These are phyloP conservation scores for Eucalyptus dawsonii DNA, from an alignment of 345 rosid species.

Conservation along the genomic window DNA sequence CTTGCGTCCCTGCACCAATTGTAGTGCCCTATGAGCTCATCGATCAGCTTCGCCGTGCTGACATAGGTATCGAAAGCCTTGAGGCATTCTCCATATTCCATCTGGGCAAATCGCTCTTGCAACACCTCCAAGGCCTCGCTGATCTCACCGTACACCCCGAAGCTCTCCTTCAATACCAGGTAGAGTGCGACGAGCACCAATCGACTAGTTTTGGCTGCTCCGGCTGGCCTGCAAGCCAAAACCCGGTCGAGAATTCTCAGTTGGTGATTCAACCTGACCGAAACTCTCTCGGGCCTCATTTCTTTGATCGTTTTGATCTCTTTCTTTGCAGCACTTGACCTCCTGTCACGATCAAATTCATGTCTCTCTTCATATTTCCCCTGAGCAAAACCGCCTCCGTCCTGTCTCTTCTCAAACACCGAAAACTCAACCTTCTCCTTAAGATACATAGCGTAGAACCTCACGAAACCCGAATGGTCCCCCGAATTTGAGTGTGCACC, in stretches of 20 bases:
- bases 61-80: conserved; percentile 64
- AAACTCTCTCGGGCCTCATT: conserved; percentile 56
- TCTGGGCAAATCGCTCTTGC: conserved; percentile 59
- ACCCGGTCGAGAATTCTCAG: conserved; percentile 50
- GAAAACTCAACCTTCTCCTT: conserved; percentile 53
- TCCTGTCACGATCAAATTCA: conserved; percentile 5
- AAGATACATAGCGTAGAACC: conserved; percentile 53
- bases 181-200: conserved; percentile 53
- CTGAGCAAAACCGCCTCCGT: conserved; percentile 9
- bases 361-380: too few relatives aligned
- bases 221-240: conserved; percentile 52
- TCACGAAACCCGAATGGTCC: conserved; percentile 71
- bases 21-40: conserved; percentile 58
- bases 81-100: conserved; percentile 67
- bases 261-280: conserved; percentile 45
- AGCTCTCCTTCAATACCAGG: conserved; percentile 65
- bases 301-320: conserved; percentile 35
- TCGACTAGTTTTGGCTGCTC: conserved; percentile 55
- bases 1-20: conserved; percentile 77
- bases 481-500: conserved; percentile 78
- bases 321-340: conserved; percentile 19
- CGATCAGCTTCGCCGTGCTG: conserved; percentile 61
- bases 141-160: conserved; percentile 53
- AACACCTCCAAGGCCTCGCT: conserved; percentile 60
- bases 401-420: conserved; percentile 41